Percentiles rank a stretch among this genome's conserved stretches.
Conservation (phyloP, 345 rosid genomes). For the Euphorbia peplus region DNA sequence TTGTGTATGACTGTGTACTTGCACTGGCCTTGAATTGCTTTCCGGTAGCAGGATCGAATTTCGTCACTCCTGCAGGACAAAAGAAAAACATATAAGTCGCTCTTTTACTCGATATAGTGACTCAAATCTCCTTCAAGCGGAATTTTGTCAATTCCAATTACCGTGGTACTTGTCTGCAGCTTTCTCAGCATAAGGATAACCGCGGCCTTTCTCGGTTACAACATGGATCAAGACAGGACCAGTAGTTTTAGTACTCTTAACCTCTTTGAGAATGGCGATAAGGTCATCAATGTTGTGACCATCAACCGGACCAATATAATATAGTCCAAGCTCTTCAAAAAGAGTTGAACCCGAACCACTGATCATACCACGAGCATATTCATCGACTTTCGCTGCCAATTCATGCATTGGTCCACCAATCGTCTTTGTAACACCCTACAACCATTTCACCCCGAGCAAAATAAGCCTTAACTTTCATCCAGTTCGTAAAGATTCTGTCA, state of each 20-base stretch:
- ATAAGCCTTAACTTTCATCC: constrained; percentile 10
- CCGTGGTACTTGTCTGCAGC: constrained; percentile 98
- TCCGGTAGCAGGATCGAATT: constrained; percentile 93
- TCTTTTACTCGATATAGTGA: neutral
- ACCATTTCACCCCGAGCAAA: constrained; percentile 12
- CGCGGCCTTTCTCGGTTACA: constrained; percentile 97
- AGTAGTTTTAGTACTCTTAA: constrained; percentile 80
- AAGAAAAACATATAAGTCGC: neutral
- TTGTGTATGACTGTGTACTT: constrained; percentile 71
- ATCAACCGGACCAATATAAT: constrained; percentile 96
- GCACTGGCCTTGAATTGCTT: constrained; percentile 79
- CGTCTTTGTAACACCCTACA: constrained; percentile 88
- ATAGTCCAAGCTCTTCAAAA: constrained; percentile 93
- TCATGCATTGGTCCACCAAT: constrained; percentile 93
- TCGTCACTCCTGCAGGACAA: constrained; percentile 64
- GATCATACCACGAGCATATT: constrained; percentile 98
- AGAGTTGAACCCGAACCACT: constrained; percentile 93
- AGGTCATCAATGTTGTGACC: constrained; percentile 94
- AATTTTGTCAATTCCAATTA: constrained; percentile 19
- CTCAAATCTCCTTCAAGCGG: neutral
- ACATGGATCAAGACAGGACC: constrained; percentile 97
- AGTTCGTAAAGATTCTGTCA: neutral
- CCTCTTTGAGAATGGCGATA: constrained; percentile 80
- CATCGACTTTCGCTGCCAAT: constrained; percentile 93
- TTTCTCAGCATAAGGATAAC: constrained; percentile 94